These are phyloP conservation scores for Fusarium illudens DNA, from an alignment of 2,329 filamentous ascomycete species.

Conservation along the genomic window DNA sequence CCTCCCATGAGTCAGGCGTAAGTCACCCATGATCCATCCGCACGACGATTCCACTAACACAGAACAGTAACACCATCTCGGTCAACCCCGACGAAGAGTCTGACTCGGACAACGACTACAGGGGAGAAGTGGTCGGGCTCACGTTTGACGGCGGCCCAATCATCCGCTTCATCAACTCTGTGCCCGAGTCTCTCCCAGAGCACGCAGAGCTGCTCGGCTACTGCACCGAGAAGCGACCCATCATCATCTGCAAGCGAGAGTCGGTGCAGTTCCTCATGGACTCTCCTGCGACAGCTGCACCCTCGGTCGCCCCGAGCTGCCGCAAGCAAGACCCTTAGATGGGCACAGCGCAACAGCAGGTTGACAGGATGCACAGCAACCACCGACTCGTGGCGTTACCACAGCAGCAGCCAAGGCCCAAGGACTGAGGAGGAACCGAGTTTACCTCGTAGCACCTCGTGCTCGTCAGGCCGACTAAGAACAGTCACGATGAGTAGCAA, in stretches of 20 bases:
- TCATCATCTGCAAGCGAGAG: constrained; percentile 51
- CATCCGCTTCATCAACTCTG: constrained; percentile 52
- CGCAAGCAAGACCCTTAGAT: constrained; percentile 17
- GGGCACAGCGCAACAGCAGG: not conserved
- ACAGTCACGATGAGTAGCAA: not conserved
- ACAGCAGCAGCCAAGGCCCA: not conserved
- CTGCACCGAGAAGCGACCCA: constrained; percentile 46
- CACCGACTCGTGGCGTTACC: constrained; percentile 9
- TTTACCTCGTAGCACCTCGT: not conserved
- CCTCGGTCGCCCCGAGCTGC: constrained; percentile 8
- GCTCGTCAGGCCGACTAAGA: not conserved
- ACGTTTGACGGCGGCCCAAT: constrained; percentile 57
- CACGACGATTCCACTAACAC: constrained; percentile 25
- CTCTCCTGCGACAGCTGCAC: constrained; percentile 13
- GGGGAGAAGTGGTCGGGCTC: constrained; percentile 54
- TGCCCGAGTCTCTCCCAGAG: constrained; percentile 43
- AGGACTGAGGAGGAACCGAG: not conserved
- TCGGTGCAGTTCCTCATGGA: constrained; percentile 45
- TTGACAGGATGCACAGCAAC: not conserved
- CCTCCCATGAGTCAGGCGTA: constrained; percentile 57
- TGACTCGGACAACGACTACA: constrained; percentile 45
- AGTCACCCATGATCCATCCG: constrained; percentile 14
- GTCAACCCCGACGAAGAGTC: constrained; percentile 46
- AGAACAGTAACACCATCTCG: constrained; percentile 49
- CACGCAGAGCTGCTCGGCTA: constrained; percentile 51